Conservation (phyloP, 352 stramenopile genomes). For the Pythium oligandrum region DNA sequence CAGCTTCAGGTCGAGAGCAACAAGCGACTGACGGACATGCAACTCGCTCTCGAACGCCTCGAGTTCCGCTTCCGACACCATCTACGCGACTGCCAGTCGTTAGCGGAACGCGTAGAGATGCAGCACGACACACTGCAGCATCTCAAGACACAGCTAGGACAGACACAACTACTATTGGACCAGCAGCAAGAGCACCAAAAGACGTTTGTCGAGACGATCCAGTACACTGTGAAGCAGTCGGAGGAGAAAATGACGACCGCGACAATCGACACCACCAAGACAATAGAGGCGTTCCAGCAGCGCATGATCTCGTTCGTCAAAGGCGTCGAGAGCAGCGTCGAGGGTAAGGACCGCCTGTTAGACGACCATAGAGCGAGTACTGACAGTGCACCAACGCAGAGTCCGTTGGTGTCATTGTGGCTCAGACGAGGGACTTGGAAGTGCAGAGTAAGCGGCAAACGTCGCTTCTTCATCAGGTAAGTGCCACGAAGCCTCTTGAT, state of each 20-base stretch:
- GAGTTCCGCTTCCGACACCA: conserved; percentile 73
- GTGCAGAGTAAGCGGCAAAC: conserved; percentile 37
- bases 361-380: neutral
- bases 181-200: conserved; percentile 46
- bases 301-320: conserved; percentile 45
- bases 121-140: conserved; percentile 40
- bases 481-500: neutral
- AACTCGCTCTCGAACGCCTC: conserved; percentile 44
- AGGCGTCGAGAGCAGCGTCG: conserved; percentile 30
- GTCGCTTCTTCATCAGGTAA: conserved; percentile 36
- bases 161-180: conserved; percentile 37
- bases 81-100: conserved; percentile 36
- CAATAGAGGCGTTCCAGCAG: conserved; percentile 42
- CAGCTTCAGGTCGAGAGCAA: conserved; percentile 39
- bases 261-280: conserved; percentile 21
- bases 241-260: conserved; percentile 26
- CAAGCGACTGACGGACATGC: conserved; percentile 38
- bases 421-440: conserved; percentile 40
- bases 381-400: conserved; percentile 18
- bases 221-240: conserved; percentile 25
- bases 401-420: conserved; percentile 25
- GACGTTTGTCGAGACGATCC: conserved; percentile 35
- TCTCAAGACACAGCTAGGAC: conserved; percentile 32
- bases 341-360: conserved; percentile 23
- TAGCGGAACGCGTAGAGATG: conserved; percentile 40